phyloP scores from a whole-genome alignment of 306 rosid genomes.

The Pachyrhizus erosus region DNA sequence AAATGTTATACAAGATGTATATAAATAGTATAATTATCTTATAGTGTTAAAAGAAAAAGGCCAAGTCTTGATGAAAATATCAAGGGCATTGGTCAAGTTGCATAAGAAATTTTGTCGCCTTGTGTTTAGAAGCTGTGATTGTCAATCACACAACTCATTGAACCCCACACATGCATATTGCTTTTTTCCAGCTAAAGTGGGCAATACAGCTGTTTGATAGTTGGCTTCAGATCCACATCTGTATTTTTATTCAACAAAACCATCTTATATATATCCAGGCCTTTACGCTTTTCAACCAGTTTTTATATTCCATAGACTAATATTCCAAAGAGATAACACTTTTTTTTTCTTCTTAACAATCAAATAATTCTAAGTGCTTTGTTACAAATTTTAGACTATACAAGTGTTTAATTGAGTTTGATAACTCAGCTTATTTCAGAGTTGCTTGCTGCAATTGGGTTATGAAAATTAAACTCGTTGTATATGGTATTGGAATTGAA shows the following conservation, averaged over 20 bases:
- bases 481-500: too few relatives aligned
- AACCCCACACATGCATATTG: slow-evolving; percentile 49
- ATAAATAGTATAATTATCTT: not conserved
- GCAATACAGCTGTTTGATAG: slow-evolving; percentile 48
- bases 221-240: slow-evolving; percentile 53
- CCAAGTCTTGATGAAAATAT: not conserved
- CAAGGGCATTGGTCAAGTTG: not conserved
- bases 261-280: not conserved
- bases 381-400: not conserved
- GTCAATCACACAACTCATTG: slow-evolving; percentile 39
- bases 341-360: not conserved
- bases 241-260: slow-evolving; percentile 17
- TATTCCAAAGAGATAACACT: not conserved
- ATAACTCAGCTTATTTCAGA: too few relatives aligned
- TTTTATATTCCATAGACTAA: not conserved
- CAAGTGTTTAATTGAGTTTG: too few relatives aligned
- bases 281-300: not conserved
- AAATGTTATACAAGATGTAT: not conserved
- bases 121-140: slow-evolving; percentile 28
- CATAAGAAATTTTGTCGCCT: slow-evolving; percentile 42
- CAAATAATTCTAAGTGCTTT: not conserved
- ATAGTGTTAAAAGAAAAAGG: not conserved
- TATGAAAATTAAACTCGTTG: too few relatives aligned
- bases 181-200: slow-evolving; percentile 52
- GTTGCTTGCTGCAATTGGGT: too few relatives aligned